phyloP scores from a whole-genome alignment of 2,329 filamentous ascomycete species.

The Aspergillus puulaauensis region DNA sequence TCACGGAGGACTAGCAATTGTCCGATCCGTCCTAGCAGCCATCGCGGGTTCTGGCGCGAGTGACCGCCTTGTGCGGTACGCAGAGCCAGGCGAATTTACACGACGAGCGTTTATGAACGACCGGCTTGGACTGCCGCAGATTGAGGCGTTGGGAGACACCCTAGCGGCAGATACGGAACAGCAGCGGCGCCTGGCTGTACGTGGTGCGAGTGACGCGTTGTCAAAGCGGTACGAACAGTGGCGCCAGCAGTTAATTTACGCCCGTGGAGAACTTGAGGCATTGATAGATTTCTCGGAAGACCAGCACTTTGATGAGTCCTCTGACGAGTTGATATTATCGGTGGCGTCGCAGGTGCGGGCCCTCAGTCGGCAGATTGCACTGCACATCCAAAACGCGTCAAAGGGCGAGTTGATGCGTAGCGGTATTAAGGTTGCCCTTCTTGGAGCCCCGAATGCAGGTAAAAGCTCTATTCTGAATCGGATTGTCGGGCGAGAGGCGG shows the following conservation, averaged over 20 bases:
- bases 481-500: conserved; percentile 86
- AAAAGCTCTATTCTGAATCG: conserved; percentile 93
- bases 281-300: conserved; percentile 97
- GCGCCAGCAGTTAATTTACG: conserved; percentile 73
- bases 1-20: conserved; percentile 87
- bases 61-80: conserved; percentile 66
- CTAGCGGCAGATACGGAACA: conserved; percentile 78
- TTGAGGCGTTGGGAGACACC: conserved; percentile 63
- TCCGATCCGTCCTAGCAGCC: conserved; percentile 79
- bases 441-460: conserved; percentile 90
- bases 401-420: conserved; percentile 79
- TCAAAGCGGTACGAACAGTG: conserved; percentile 78
- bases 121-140: conserved; percentile 82
- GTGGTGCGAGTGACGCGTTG: conserved; percentile 69
- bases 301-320: conserved; percentile 92
- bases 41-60: conserved; percentile 54
- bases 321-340: conserved; percentile 66
- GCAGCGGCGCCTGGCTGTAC: conserved; percentile 81
- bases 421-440: conserved; percentile 80
- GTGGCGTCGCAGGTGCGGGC: conserved; percentile 64
- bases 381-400: conserved; percentile 74
- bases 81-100: conserved; percentile 94
- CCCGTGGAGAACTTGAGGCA: conserved; percentile 88
- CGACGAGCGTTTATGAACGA: conserved; percentile 85
- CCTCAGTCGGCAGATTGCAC: conserved; percentile 63